phyloP scores from a whole-genome alignment of 1,284 basidiomycete genomes.

The Coniophora puteana region DNA sequence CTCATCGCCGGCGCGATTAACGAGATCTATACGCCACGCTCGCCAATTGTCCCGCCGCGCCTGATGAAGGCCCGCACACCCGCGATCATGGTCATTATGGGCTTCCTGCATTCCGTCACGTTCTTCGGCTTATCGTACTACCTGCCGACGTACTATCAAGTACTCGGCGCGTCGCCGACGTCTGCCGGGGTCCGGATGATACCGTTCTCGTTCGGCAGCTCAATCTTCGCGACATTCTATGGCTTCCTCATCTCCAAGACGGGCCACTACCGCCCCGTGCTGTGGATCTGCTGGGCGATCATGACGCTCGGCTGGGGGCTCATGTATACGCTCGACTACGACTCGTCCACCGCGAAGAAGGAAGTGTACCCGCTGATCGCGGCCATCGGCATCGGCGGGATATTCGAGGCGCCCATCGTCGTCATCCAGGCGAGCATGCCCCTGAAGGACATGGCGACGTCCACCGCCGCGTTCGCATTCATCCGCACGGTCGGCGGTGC shows the following conservation, averaged over 20 bases:
- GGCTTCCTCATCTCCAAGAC: slow-evolving; percentile 60
- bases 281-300: slow-evolving; percentile 55
- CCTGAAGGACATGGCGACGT: slow-evolving; percentile 76
- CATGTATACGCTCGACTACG: slow-evolving; percentile 50
- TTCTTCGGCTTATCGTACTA: slow-evolving; percentile 59
- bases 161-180: slow-evolving; percentile 73
- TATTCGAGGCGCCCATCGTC: slow-evolving; percentile 70
- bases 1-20: slow-evolving; percentile 59
- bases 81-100: slow-evolving; percentile 55
- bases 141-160: slow-evolving; percentile 76
- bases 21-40: slow-evolving; percentile 68
- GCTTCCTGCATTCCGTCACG: slow-evolving; percentile 62
- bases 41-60: slow-evolving; percentile 79
- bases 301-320: slow-evolving; percentile 64
- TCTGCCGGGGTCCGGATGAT: slow-evolving; percentile 76
- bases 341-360: slow-evolving; percentile 49
- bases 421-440: slow-evolving; percentile 81
- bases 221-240: slow-evolving; percentile 52
- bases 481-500: slow-evolving; percentile 77
- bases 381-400: slow-evolving; percentile 55
- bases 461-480: slow-evolving; percentile 69
- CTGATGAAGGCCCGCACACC: slow-evolving; percentile 83
- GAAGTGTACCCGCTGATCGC: slow-evolving; percentile 59
- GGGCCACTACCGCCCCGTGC: slow-evolving; percentile 59
- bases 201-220: slow-evolving; percentile 65